Percentiles rank a stretch among this genome's conserved stretches.
phyloP scores from a whole-genome alignment of 2,329 filamentous ascomycete species.

The Saccharata proteae region DNA sequence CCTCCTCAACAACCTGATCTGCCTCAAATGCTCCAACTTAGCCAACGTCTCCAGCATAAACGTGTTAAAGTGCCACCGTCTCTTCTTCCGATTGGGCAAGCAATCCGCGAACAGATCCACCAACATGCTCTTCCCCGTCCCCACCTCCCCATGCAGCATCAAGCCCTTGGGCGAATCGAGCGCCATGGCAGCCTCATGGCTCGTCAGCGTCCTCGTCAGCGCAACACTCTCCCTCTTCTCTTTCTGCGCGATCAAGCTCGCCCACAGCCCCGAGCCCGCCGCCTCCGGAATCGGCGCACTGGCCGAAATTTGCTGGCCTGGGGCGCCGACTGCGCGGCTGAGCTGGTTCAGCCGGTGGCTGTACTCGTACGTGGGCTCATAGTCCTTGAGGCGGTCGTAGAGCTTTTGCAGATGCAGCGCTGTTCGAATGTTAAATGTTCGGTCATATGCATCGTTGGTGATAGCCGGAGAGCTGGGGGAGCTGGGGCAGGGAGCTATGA shows the following conservation, averaged over 20 bases:
- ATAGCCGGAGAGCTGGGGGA: slow-evolving; percentile 19
- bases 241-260: slow-evolving; percentile 39
- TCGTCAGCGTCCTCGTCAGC: slow-evolving; percentile 55
- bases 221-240: slow-evolving; percentile 46
- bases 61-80: slow-evolving; percentile 71
- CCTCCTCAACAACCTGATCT: slow-evolving; percentile 18
- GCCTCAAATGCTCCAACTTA: slow-evolving; percentile 54
- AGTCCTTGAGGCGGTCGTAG: slow-evolving; percentile 65
- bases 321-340: slow-evolving; percentile 28
- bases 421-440: slow-evolving; percentile 17
- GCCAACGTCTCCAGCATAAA: slow-evolving; percentile 74
- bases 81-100: slow-evolving; percentile 60
- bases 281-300: slow-evolving; percentile 22
- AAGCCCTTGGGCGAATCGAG: slow-evolving; percentile 63
- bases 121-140: slow-evolving; percentile 77
- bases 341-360: slow-evolving; percentile 51
- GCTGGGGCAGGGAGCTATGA: slow-evolving; percentile 1
- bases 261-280: slow-evolving; percentile 39
- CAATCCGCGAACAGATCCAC: slow-evolving; percentile 70
- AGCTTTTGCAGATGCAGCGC: slow-evolving; percentile 68
- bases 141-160: slow-evolving; percentile 70
- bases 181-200: slow-evolving; percentile 57
- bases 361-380: slow-evolving; percentile 61
- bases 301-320: slow-evolving; percentile 13
- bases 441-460: slow-evolving; percentile 12